Conservation (phyloP, 352 stramenopile species). For the Globisporangium okanoganense region DNA sequence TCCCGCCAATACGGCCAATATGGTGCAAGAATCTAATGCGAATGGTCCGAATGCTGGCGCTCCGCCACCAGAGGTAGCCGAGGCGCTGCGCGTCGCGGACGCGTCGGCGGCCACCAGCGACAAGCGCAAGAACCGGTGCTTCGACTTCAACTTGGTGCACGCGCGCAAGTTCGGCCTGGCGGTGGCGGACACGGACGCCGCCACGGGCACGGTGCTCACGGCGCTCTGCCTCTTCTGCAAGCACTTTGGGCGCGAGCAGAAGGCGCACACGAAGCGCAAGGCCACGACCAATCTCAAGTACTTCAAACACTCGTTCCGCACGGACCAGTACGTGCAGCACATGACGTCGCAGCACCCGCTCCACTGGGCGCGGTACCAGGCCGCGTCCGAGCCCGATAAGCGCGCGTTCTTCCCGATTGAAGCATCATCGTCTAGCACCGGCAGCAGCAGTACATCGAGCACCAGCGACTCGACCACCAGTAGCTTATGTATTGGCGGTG, state of each 20-base stretch:
- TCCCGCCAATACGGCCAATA: background rate
- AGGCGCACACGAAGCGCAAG: slow-evolving; percentile 44
- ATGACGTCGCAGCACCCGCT: slow-evolving; percentile 46
- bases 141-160: slow-evolving; percentile 20
- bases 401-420: slow-evolving; percentile 39
- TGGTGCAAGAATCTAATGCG: background rate
- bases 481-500: background rate
- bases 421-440: background rate
- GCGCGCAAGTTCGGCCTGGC: slow-evolving; percentile 52
- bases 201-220: slow-evolving; percentile 36
- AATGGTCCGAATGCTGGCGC: background rate
- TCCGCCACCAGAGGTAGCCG: background rate
- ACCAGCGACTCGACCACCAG: background rate
- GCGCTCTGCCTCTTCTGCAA: slow-evolving; percentile 65
- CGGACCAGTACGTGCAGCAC: slow-evolving; percentile 74
- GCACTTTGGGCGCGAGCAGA: slow-evolving; percentile 57
- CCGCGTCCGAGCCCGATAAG: slow-evolving; percentile 37
- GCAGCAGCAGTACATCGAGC: background rate
- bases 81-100: background rate
- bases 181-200: slow-evolving; percentile 40
- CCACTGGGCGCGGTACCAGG: slow-evolving; percentile 46
- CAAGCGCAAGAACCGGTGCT: slow-evolving; percentile 28
- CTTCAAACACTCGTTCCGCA: slow-evolving; percentile 60
- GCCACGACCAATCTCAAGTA: slow-evolving; percentile 65
- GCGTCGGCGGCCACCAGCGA: slow-evolving; percentile 14